Base-by-base conservation (phyloP, 2,329 filamentous ascomycete species). In the Aspergillus bombycis region DNA sequence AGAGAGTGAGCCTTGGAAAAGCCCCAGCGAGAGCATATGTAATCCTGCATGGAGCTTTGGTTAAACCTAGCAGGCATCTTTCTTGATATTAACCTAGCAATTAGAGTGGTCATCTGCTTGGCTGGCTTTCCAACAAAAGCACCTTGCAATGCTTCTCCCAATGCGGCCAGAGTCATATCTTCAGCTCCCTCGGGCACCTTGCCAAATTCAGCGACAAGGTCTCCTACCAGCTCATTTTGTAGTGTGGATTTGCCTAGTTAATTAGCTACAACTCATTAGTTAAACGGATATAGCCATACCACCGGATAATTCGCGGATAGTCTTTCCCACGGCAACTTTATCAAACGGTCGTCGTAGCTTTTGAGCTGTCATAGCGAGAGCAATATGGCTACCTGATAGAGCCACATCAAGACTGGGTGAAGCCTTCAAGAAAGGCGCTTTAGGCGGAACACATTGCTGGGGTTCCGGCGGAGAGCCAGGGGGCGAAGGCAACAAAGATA, bases 161-260 rank as follows among this genome's bases (percentile, higher is more conserved):
- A 68, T 26, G 73, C 71, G 2, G 65, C 61, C 9, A 82, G 62
- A 26, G 77, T 63, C 61, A 79, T 67, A 36, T 81, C 78, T 55
- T 82, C 80, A 5, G 74, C 68, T 10, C 76, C 72, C 45, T 82
- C 79, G 6, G 81, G 80, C 1, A 79, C 64, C 7, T 65, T 69
- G 10, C 78, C 79, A 62, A 82, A 80, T 63, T 82, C 80, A 23
- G 70, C 71, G 11, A 72, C 65, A 26, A 82, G 72, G 64, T 82
- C 79, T 2, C 80, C 81, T 12, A 79, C 74, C 58, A 82, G 73
- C 62, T 83, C 80, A 60, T 82, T 83, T 61, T 82, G 77, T 2
- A 83, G 69, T 1, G 80, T 81, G 1, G 81, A 83, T 58, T 77
- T 75, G 5, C 78, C 77, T 75, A 56, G 8, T 28, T 11, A 36